Percentiles rank a stretch among this genome's conserved stretches.
Conservation (phyloP, 1,284 basidiomycete species). For the Golubevia pallescens region DNA sequence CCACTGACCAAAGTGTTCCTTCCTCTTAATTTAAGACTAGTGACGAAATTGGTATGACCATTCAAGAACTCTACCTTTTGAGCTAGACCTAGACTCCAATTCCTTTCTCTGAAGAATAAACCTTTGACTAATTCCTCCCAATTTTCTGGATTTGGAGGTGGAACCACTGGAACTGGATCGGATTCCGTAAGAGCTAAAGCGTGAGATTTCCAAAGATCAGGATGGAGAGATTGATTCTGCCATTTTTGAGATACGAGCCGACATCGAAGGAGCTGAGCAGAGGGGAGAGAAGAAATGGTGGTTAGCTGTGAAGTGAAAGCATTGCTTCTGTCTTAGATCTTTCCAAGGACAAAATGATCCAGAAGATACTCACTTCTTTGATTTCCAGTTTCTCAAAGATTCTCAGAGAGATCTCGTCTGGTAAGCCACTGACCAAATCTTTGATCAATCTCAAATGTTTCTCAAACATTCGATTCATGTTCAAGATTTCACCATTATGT, state of each 20-base stretch:
- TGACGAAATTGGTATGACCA: constrained; percentile 87
- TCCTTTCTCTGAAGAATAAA: constrained; percentile 82
- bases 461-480: constrained; percentile 70
- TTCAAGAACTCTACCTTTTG: constrained; percentile 78
- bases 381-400: constrained; percentile 75
- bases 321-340: too few relatives aligned
- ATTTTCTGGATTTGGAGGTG: constrained; percentile 73
- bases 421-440: constrained; percentile 78
- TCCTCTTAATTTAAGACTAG: constrained; percentile 77
- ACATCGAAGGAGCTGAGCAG: constrained; percentile 21
- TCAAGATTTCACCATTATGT: constrained; percentile 29
- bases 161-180: constrained; percentile 74
- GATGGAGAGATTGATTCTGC: constrained; percentile 74
- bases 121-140: constrained; percentile 82
- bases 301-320: too few relatives aligned
- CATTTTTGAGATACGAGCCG: constrained; percentile 77
- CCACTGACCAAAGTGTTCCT: constrained; percentile 75
- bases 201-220: constrained; percentile 78
- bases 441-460: constrained; percentile 80
- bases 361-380: constrained; percentile 69
- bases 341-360: constrained; percentile 65
- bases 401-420: constrained; percentile 73
- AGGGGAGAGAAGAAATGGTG: constrained; percentile 65
- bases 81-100: constrained; percentile 74
- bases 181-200: constrained; percentile 76